Percentiles rank a stretch among this genome's conserved stretches.
These are phyloP conservation scores for Pythium aristosporum DNA, from an alignment of 352 stramenopile genomes.

Conservation along the genomic window DNA sequence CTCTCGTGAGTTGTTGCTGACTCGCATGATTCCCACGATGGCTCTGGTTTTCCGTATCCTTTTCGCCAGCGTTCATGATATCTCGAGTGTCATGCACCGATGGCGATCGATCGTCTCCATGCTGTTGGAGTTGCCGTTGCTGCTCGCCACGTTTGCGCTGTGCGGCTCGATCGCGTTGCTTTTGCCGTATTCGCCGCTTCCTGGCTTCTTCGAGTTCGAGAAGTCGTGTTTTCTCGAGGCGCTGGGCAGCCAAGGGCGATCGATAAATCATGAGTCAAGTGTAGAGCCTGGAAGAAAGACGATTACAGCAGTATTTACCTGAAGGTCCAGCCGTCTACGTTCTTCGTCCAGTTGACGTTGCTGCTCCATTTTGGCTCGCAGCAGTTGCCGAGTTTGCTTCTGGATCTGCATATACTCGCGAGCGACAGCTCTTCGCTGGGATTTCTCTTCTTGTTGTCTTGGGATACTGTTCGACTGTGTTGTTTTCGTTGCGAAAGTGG, in stretches of 20 bases:
- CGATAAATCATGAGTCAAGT: background rate
- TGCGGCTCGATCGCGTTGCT: slow-evolving; percentile 17
- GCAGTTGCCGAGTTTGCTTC: slow-evolving; percentile 43
- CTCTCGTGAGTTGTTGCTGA: background rate
- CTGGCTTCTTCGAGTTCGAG: slow-evolving; percentile 21
- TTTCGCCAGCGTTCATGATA: background rate
- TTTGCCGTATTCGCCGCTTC: slow-evolving; percentile 23
- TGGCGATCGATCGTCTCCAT: background rate
- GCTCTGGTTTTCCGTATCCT: slow-evolving; percentile 19
- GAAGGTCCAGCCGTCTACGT: slow-evolving; percentile 42
- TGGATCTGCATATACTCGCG: slow-evolving; percentile 72
- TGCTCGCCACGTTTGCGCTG: slow-evolving; percentile 12
- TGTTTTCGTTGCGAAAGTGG: slow-evolving; percentile 22
- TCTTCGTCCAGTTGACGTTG: slow-evolving; percentile 31
- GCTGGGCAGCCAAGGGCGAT: slow-evolving; percentile 8
- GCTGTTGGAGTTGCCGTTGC: background rate
- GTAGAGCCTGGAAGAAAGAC: background rate
- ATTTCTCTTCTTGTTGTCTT: slow-evolving; percentile 24
- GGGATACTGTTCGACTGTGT: background rate
- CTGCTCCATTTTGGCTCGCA: slow-evolving; percentile 37
- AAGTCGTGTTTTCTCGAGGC: slow-evolving; percentile 29
- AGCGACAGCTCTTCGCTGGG: slow-evolving; percentile 51
- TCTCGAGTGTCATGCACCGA: background rate
- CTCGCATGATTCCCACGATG: slow-evolving; percentile 7
- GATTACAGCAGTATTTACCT: slow-evolving; percentile 30